phyloP scores from a whole-genome alignment of 257 asterid species.

The Linderniella brevidens region DNA sequence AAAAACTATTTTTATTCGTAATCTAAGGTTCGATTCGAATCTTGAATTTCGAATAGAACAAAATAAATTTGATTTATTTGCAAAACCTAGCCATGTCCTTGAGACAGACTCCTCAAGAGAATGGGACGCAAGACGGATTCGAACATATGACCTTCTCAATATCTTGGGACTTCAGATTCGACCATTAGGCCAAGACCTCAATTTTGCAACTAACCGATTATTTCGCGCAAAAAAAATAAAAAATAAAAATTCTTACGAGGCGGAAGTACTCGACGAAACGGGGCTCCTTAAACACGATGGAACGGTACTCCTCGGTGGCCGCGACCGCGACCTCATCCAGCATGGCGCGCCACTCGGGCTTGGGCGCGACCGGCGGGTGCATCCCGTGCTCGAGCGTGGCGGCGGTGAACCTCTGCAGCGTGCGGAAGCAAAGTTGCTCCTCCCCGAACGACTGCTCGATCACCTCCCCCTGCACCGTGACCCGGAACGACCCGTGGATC shows the following conservation, averaged over 20 bases:
- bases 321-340: slow-evolving; percentile 76
- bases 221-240: not conserved
- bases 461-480: slow-evolving; percentile 91
- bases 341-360: slow-evolving; percentile 83
- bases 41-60: no score
- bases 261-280: slow-evolving; percentile 94
- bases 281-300: slow-evolving; percentile 76
- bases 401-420: slow-evolving; percentile 82
- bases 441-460: slow-evolving; percentile 87
- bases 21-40: no score
- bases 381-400: slow-evolving; percentile 98
- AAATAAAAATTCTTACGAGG: slow-evolving; percentile 34
- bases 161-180: no score
- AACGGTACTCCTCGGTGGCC: slow-evolving; percentile 73
- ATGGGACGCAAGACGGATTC: no score
- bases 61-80: no score
- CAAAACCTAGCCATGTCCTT: no score
- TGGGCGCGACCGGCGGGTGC: slow-evolving; percentile 77
- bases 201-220: no score
- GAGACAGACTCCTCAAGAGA: no score
- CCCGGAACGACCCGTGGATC: slow-evolving; percentile 75
- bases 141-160: no score
- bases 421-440: slow-evolving; percentile 82
- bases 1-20: no score
- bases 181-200: no score